phyloP scores from a whole-genome alignment of 768 basidiomycete species.

The Termitomyces sp. region DNA sequence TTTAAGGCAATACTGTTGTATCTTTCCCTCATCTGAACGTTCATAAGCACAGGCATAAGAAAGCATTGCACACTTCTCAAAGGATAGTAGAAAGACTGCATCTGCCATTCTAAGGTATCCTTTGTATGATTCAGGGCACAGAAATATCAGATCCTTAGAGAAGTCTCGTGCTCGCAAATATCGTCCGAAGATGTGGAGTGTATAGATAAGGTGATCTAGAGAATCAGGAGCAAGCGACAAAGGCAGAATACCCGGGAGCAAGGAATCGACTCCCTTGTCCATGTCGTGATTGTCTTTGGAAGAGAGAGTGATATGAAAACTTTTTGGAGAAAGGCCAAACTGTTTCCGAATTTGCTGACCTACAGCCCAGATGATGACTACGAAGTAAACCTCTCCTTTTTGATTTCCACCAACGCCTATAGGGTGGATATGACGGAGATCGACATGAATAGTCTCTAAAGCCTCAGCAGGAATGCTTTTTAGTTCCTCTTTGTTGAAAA shows the following conservation, averaged over 20 bases:
- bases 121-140: slow-evolving; percentile 29
- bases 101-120: slow-evolving; percentile 50
- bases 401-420: slow-evolving; percentile 36
- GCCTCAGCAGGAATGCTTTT: slow-evolving; percentile 18
- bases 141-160: slow-evolving; percentile 24
- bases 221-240: slow-evolving; percentile 23
- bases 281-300: slow-evolving; percentile 32
- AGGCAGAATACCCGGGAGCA: slow-evolving; percentile 32
- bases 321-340: slow-evolving; percentile 41
- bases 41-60: slow-evolving; percentile 44
- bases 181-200: slow-evolving; percentile 31
- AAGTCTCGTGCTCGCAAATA: slow-evolving; percentile 28
- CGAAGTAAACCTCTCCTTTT: slow-evolving; percentile 30
- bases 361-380: slow-evolving; percentile 50
- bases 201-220: slow-evolving; percentile 43
- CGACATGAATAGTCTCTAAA: slow-evolving; percentile 16
- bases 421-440: slow-evolving; percentile 25
- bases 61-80: slow-evolving; percentile 49
- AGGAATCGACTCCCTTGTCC: slow-evolving; percentile 42
- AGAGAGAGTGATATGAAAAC: slow-evolving; percentile 53
- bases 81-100: slow-evolving; percentile 25
- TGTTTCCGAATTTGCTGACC: slow-evolving; percentile 46
- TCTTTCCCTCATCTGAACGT: slow-evolving; percentile 28
- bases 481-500: slow-evolving; percentile 35
- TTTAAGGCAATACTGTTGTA: slow-evolving; percentile 37